phyloP scores from a whole-genome alignment of 345 rosid genomes.

The Eutrema heterophyllum region DNA sequence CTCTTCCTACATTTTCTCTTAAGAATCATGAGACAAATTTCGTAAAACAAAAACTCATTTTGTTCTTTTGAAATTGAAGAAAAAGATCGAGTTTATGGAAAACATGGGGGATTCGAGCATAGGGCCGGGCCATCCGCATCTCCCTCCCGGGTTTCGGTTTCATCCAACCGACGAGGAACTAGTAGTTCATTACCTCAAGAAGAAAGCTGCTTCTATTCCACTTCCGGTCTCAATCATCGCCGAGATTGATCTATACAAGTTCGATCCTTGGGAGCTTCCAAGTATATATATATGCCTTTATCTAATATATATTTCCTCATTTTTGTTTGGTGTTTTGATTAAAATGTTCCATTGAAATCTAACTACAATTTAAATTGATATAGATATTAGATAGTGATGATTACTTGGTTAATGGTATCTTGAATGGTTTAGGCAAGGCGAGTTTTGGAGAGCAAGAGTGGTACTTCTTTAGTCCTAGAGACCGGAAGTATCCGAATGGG shows the following conservation, averaged over 20 bases:
- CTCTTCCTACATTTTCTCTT: conserved; percentile 3
- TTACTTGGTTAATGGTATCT: not conserved
- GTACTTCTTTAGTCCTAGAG: conserved; percentile 73
- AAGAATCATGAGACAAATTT: not conserved
- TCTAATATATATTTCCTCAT: not conserved
- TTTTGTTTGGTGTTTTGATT: not conserved
- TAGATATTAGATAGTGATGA: not conserved
- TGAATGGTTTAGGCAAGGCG: conserved; percentile 50
- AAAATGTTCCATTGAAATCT: not conserved
- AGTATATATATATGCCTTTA: conserved; percentile 35
- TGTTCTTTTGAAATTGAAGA: no score
- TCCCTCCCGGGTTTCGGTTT: conserved; percentile 55
- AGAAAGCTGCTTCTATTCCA: conserved; percentile 55
- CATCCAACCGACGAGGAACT: conserved; percentile 75
- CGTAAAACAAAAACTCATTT: not conserved
- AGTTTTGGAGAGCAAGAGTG: conserved; percentile 72
- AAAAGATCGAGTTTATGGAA: conserved; percentile 1
- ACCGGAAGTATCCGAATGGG: conserved; percentile 65
- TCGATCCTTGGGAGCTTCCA: conserved; percentile 78
- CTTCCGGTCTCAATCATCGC: conserved; percentile 69
- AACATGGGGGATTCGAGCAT: conserved; percentile 28
- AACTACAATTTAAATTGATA: not conserved
- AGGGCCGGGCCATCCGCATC: conserved; percentile 33
- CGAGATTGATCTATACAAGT: conserved; percentile 70
- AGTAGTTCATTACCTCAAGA: conserved; percentile 64